These are phyloP conservation scores for Tylopilus cervinicoccineus DNA, from an alignment of 768 basidiomycete species.

Conservation along the genomic window DNA sequence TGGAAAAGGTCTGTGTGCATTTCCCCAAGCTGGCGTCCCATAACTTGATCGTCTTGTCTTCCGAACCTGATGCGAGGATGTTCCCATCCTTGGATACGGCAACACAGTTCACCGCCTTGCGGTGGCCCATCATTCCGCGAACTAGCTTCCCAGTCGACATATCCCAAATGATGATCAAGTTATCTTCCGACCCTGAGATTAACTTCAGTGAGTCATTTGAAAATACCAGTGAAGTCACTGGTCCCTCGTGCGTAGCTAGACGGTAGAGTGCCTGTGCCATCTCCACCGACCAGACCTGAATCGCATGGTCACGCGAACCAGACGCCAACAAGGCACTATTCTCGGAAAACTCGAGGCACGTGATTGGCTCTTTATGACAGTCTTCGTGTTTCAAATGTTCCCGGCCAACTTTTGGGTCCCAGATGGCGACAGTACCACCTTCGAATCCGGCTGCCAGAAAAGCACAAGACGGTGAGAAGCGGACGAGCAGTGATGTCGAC, in stretches of 20 bases:
- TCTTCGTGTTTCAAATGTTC: conserved; percentile 15
- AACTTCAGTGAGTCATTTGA: conserved; percentile 16
- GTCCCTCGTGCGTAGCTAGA: conserved; percentile 14
- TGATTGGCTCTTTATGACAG: conserved; percentile 11
- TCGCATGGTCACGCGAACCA: conserved; percentile 12
- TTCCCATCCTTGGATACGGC: conserved; percentile 18
- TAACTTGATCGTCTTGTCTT: conserved; percentile 22
- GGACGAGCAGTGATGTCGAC: conserved; percentile 9
- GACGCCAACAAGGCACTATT: conserved; percentile 15
- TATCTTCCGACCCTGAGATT: conserved; percentile 24
- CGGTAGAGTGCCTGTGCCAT: conserved; percentile 10
- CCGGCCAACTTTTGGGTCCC: conserved; percentile 20
- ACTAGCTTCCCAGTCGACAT: conserved; percentile 10
- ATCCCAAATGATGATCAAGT: conserved; percentile 24
- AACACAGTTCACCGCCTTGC: conserved; percentile 11
- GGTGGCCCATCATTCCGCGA: conserved; percentile 22
- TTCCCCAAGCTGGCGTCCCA: conserved; percentile 20
- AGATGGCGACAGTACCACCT: conserved; percentile 12
- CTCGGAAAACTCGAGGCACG: conserved; percentile 19
- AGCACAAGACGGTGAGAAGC: conserved; percentile 19
- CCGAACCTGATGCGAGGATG: conserved; percentile 20
- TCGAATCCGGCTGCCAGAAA: conserved; percentile 19
- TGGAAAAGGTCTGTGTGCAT: conserved; percentile 12
- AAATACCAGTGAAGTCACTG: conserved; percentile 20
- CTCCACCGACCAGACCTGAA: conserved; percentile 24